A percentile compares a stretch with the other conserved stretches of the same genome.
Evolutionary conservation across 2,329 filamentous ascomycete species (phyloP).

Genomic region (Diplodia intermedia): DNA sequence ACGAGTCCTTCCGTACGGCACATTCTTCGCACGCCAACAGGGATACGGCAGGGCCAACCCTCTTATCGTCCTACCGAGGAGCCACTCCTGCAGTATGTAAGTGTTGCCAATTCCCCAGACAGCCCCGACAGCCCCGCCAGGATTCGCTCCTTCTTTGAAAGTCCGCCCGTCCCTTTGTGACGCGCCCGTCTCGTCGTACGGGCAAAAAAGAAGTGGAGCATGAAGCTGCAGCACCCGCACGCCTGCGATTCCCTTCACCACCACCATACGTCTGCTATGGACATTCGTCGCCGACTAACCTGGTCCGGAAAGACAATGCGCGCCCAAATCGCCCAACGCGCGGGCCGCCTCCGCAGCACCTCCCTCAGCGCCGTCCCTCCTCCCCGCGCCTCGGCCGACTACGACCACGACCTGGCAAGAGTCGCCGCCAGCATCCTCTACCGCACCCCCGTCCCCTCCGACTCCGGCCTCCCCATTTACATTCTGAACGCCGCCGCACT

Average conservation of each 20-base stretch:
- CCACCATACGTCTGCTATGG: conserved; percentile 25
- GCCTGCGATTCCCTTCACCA: not conserved
- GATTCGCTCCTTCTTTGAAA: not conserved
- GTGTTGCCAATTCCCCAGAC: conserved; percentile 22
- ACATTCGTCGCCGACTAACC: conserved; percentile 30
- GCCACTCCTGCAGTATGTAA: conserved; percentile 26
- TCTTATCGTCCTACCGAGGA: conserved; percentile 21
- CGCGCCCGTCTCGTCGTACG: not conserved
- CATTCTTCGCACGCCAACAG: conserved; percentile 22
- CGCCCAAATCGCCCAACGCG: conserved; percentile 42
- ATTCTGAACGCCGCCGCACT: conserved; percentile 64
- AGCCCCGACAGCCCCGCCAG: not conserved
- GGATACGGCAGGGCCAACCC: conserved; percentile 24
- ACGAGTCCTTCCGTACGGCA: conserved; percentile 27
- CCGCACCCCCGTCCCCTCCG: conserved; percentile 59
- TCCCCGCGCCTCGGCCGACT: conserved; percentile 54
- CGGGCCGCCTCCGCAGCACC: conserved; percentile 49
- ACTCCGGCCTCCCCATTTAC: conserved; percentile 58
- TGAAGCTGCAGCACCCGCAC: conserved; percentile 17
- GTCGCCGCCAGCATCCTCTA: conserved; percentile 62
- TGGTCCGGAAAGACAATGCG: conserved; percentile 39
- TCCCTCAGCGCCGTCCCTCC: conserved; percentile 58
- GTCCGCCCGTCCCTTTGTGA: conserved; percentile 1
- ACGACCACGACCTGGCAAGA: conserved; percentile 56
- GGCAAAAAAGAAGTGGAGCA: conserved; percentile 20